A percentile compares a stretch with the other conserved stretches of the same genome.
Conservation (phyloP, 805 yeast species). For the Limtongozyma cylindracea region DNA sequence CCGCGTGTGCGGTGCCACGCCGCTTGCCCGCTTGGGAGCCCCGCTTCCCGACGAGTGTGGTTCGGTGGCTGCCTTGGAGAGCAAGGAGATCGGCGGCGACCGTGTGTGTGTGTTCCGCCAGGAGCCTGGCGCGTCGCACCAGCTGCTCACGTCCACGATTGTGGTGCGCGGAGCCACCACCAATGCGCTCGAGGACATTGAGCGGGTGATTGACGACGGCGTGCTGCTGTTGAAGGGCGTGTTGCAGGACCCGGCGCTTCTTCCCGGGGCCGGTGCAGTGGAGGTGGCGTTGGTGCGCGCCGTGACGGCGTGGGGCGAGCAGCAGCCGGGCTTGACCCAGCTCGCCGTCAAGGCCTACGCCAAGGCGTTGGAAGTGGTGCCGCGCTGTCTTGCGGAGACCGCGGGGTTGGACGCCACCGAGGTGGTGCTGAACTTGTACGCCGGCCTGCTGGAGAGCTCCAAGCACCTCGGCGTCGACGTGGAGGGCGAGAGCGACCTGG, state of each 20-base stretch:
- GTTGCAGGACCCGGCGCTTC: conserved; percentile 48
- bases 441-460: conserved; percentile 37
- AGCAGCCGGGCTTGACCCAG: conserved; percentile 80
- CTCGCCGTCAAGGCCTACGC: conserved; percentile 89
- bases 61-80: conserved; percentile 61
- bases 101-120: conserved; percentile 88
- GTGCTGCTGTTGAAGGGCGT: conserved; percentile 79
- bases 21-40: conserved; percentile 81
- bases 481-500: conserved; percentile 27
- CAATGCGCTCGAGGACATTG: conserved; percentile 79
- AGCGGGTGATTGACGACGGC: conserved; percentile 94
- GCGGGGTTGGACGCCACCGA: conserved; percentile 83
- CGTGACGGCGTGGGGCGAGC: conserved; percentile 70
- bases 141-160: conserved; percentile 65
- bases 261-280: conserved; percentile 93
- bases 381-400: conserved; percentile 82
- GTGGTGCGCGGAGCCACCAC: conserved; percentile 93
- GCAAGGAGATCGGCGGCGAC: conserved; percentile 92
- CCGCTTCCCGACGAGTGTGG: conserved; percentile 94
- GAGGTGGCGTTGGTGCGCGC: conserved; percentile 72
- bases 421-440: conserved; percentile 69
- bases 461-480: conserved; percentile 66
- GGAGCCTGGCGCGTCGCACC: conserved; percentile 22
- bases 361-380: conserved; percentile 82
- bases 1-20: conserved; percentile 94